Percentiles rank a stretch among this genome's conserved stretches.
These are phyloP conservation scores for Carex cristatella DNA, from an alignment of 176 grass and related monocot species.

Conservation along the genomic window DNA sequence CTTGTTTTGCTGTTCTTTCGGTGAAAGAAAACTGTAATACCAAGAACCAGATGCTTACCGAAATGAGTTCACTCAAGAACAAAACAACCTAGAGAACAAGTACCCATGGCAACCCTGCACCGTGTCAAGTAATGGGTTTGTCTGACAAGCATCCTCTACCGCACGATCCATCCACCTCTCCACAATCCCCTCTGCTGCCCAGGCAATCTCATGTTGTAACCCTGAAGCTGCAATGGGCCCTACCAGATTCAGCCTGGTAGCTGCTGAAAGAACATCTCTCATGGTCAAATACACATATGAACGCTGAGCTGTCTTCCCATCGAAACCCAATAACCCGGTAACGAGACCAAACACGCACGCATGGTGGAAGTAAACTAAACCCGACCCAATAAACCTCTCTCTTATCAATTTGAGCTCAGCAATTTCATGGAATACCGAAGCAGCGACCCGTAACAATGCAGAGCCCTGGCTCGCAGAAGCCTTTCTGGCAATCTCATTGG, in stretches of 20 bases:
- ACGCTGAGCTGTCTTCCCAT: slow-evolving; percentile 38
- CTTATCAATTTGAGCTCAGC: slow-evolving; percentile 46
- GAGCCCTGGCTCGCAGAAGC: slow-evolving; percentile 61
- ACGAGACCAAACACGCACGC: slow-evolving; percentile 65
- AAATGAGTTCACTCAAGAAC: slow-evolving; percentile 44
- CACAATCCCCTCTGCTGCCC: slow-evolving; percentile 48
- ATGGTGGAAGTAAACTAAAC: slow-evolving; percentile 51
- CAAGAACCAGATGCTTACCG: slow-evolving; percentile 15
- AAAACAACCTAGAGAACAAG: slow-evolving; percentile 87
- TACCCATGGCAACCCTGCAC: slow-evolving; percentile 77
- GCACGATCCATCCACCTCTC: slow-evolving; percentile 63
- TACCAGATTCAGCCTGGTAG: slow-evolving; percentile 77
- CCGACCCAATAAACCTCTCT: slow-evolving; percentile 39
- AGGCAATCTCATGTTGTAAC: slow-evolving; percentile 66
- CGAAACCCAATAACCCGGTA: slow-evolving; percentile 58
- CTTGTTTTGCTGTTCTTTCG: neutral
- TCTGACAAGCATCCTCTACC: slow-evolving; percentile 58
- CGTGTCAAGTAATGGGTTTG: slow-evolving; percentile 47
- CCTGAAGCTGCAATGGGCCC: slow-evolving; percentile 72
- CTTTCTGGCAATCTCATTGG: slow-evolving; percentile 75
- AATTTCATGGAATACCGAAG: slow-evolving; percentile 59
- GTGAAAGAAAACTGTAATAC: neutral
- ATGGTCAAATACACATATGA: slow-evolving; percentile 71
- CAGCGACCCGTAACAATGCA: slow-evolving; percentile 56
- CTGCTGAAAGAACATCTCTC: slow-evolving; percentile 81